A percentile compares a stretch with the other conserved stretches of the same genome.
Evolutionary conservation across 495 filamentous ascomycete genomes (phyloP).

Genomic region (Aspergillus sclerotioniger): DNA sequence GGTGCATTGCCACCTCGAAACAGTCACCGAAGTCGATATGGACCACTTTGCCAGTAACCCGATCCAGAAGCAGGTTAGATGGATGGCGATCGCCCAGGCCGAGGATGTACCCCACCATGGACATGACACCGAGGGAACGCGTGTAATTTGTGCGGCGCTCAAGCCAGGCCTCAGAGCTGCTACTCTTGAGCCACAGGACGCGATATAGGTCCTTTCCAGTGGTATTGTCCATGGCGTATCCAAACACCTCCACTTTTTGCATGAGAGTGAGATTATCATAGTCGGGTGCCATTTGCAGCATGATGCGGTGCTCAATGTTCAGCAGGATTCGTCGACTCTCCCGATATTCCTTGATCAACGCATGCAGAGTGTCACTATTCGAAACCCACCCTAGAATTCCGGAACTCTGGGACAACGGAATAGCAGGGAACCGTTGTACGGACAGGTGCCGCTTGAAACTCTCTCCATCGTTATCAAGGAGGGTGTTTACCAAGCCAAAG

Average conservation of each 20-base stretch:
- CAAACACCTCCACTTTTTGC: conserved; percentile 99
- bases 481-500: conserved; percentile 92
- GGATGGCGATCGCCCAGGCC: conserved; percentile 95
- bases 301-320: conserved; percentile 98
- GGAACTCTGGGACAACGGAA: conserved; percentile 92
- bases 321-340: conserved; percentile 95
- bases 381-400: conserved; percentile 96
- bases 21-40: conserved; percentile 99
- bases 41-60: conserved; percentile 90
- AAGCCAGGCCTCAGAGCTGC: conserved; percentile 96
- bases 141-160: conserved; percentile 97
- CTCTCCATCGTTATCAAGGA: conserved; percentile 87
- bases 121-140: conserved; percentile 95
- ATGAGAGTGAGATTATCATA: conserved; percentile 98
- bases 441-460: conserved; percentile 95
- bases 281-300: conserved; percentile 99
- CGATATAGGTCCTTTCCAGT: conserved; percentile 98
- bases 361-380: conserved; percentile 94
- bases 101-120: conserved; percentile 99
- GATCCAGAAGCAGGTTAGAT: conserved; percentile 94
- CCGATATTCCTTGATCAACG: conserved; percentile 93
- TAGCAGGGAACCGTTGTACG: conserved; percentile 91
- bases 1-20: conserved; percentile 99
- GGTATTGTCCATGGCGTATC: conserved; percentile 97
- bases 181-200: conserved; percentile 97